Conservation (phyloP, 805 yeast species). For the baker's yeast (Saccharomyces cerevisiae) region DNA sequence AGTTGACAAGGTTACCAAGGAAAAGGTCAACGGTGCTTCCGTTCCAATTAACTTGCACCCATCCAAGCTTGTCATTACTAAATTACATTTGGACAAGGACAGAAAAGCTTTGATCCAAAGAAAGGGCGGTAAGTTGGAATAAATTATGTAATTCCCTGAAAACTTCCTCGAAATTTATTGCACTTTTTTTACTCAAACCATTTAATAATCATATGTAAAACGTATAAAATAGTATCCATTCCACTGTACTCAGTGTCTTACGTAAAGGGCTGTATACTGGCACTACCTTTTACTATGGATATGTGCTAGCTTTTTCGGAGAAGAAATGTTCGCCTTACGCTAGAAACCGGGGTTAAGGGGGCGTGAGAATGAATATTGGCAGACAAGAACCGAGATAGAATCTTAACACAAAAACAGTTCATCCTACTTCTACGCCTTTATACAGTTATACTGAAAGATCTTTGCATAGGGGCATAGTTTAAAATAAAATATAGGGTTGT, state of each 20-base stretch:
- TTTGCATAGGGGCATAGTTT: neutral
- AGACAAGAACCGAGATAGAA: neutral
- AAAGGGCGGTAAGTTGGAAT: conserved; percentile 96
- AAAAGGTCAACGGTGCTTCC: conserved; percentile 96
- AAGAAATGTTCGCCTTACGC: neutral
- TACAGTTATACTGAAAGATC: neutral
- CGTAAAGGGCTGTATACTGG: neutral
- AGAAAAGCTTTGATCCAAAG: conserved; percentile 95
- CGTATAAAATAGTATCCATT: neutral
- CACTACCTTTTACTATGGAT: too few species aligned
- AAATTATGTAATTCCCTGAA: conserved; percentile 30
- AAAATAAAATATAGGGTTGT: neutral
- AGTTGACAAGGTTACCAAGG: conserved; percentile 94
- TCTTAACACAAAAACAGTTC: neutral
- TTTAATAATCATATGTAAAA: neutral
- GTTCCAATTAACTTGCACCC: conserved; percentile 97
- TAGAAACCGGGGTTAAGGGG: neutral
- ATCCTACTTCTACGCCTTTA: neutral
- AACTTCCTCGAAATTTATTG: neutral
- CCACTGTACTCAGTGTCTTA: neutral
- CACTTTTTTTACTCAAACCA: neutral
- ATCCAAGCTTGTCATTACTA: conserved; percentile 97
- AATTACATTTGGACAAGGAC: conserved; percentile 96
- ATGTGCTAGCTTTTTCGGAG: neutral
- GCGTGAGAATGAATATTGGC: neutral